Base-by-base conservation (phyloP, 306 rosid species). In the Vachellia collinsii region DNA sequence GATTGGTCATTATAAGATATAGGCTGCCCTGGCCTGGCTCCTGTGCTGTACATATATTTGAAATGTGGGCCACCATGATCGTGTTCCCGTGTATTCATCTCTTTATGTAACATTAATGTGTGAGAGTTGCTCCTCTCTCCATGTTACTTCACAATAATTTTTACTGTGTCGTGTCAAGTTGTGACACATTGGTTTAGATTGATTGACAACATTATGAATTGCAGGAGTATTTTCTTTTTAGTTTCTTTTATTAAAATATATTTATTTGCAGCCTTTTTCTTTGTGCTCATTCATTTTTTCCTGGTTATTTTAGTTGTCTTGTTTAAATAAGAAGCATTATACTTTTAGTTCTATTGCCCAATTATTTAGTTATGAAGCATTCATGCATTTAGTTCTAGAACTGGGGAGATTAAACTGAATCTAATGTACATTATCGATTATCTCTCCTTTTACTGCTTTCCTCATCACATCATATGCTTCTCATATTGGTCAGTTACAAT, bases 21-120 rank as follows among this genome's bases (percentile, higher is more conserved):
- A 78, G 89, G 85, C 92, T 81, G 59, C 81, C 72, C 83, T 78
- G 88, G 88, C 88, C 81, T 82, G 87, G 88, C 83, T 87, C 86
- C 85, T 79, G 87, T 83, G 82, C 83, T 95, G 96, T 95, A 89
- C 91, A 90, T 95, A 91, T 87, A 74, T 79, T 80, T 84, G 88
- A 80, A 88, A 84, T 83, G 87, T 85, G 89, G 86, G 86, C 77
- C 83, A 82, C 78, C 61, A 83, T 80, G 81, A 86, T 85, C 83
- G 82, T 89, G 86, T 91, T 85, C 83, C 83, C 87, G 85, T 91
- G 88, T 93, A 89, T 86, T 85, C 56, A 70, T 75, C 83, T 75
- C 88, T 86, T 86, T 75, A 65, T 88, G 95, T 91, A 89, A 88
- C 84, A 77, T 74, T 83, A 85, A 85, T 87, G 88, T 80, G 87